These are phyloP conservation scores for Cercis canadensis DNA, from an alignment of 306 rosid genomes.

Conservation along the genomic window DNA sequence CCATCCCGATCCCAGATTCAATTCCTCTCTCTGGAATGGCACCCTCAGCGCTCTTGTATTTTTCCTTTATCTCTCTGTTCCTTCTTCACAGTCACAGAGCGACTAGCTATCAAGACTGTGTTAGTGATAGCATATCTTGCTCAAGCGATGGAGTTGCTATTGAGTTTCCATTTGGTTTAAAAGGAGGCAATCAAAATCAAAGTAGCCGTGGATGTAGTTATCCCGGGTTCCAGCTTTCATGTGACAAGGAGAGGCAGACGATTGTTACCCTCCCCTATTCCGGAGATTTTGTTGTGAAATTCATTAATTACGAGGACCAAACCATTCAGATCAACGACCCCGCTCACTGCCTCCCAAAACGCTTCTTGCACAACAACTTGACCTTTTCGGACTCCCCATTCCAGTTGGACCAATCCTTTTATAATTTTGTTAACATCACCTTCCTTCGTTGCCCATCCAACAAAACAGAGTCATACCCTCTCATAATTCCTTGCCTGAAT, in stretches of 20 bases:
- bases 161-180: neutral
- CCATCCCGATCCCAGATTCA: neutral
- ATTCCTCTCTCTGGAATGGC: no score
- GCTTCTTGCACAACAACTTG: conserved; percentile 23
- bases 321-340: conserved; percentile 32
- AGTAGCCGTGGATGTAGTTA: neutral
- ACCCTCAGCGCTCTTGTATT: no score
- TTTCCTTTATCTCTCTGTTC: no score
- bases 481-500: conserved; percentile 42
- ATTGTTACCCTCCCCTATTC: conserved; percentile 41
- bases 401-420: neutral
- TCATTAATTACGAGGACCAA: conserved; percentile 27
- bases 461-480: neutral
- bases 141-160: neutral
- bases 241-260: conserved; percentile 26
- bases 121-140: neutral
- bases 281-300: conserved; percentile 14
- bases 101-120: neutral
- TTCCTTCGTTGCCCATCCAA: conserved; percentile 52
- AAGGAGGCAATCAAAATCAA: neutral
- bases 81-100: neutral
- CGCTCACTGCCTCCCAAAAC: conserved; percentile 38
- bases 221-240: conserved; percentile 33
- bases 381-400: conserved; percentile 42
- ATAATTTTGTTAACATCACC: conserved; percentile 17